phyloP scores from a whole-genome alignment of 2,329 filamentous ascomycete genomes.

The Hansfordia pulvinata region DNA sequence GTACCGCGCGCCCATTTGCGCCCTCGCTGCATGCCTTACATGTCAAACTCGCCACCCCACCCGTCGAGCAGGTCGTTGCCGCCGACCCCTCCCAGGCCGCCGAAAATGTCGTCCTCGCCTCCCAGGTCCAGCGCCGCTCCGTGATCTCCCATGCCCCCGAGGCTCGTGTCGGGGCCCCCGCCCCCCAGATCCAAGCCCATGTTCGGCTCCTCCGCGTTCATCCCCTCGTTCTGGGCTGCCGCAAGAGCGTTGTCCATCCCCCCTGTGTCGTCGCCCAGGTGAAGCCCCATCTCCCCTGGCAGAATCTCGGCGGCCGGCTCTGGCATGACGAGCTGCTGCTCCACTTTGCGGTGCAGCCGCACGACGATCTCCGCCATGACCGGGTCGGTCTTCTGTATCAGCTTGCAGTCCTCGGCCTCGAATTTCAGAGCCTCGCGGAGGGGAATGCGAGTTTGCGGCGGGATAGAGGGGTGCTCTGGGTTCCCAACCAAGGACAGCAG shows the following conservation, averaged over 20 bases:
- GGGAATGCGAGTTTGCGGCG: constrained; percentile 33
- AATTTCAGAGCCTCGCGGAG: constrained; percentile 45
- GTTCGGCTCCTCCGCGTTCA: constrained; percentile 21
- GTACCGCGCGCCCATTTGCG: too few relatives aligned
- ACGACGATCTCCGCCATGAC: constrained; percentile 46
- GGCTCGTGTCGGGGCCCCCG: constrained; percentile 8
- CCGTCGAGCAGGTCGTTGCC: constrained; percentile 13
- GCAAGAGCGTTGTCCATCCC: constrained; percentile 27
- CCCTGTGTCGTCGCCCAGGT: constrained; percentile 22
- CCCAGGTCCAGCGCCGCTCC: constrained; percentile 23
- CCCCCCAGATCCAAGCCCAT: constrained; percentile 28
- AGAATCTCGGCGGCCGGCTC: constrained; percentile 24
- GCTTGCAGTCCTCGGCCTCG: constrained; percentile 43
- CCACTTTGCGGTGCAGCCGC: constrained; percentile 48
- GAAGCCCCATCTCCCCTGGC: constrained; percentile 26
- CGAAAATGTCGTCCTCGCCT: constrained; percentile 29
- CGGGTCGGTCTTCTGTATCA: constrained; percentile 40
- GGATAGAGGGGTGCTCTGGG: constrained; percentile 18
- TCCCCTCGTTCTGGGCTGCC: constrained; percentile 23
- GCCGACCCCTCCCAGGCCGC: constrained; percentile 13
- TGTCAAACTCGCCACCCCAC: too few relatives aligned
- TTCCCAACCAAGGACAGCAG: constrained; percentile 18
- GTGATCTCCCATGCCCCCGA: constrained; percentile 25
- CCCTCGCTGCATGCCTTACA: too few relatives aligned
- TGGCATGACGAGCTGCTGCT: constrained; percentile 43